Base-by-base conservation (phyloP, 495 filamentous ascomycete species). In the Talaromyces proteolyticus region DNA sequence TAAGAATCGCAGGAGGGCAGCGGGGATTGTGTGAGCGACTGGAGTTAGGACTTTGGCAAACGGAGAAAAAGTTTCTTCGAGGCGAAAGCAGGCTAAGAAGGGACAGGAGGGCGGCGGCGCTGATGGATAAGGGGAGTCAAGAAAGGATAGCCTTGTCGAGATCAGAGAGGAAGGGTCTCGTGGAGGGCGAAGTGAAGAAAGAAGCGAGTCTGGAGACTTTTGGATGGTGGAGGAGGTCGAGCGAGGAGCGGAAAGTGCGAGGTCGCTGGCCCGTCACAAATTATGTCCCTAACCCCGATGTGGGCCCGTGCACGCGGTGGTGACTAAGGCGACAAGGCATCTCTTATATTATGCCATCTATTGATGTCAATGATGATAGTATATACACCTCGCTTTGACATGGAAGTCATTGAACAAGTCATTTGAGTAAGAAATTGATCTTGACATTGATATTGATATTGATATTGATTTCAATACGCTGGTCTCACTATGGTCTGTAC, bases 21-120 rank as follows among this genome's bases (percentile, higher is more conserved):
- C 54, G 34, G 25, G 23, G 26, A 16, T 12, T 44, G 11, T 8
- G 42, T 17, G 26, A 53, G 18, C 36, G 25, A 53, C 18, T 29
- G 37, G 12, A 18, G 53, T 36, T 40, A 52, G 16, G 29, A 14
- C 29, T 34, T 14, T n/a, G 29, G 8, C 8, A 34, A 34, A 34
- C 4, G 29, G 29, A 14, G 29, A 34, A 34, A 34, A 34, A 34
- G 29, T 34, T 34, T 34, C 8, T 10, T 34, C 29, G 29, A 34
- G 29, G 8, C n/a, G n/a, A n/a, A n/a, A 14, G 29, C 29, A 34
- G 14, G 25, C 25, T 5, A 29, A 5, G 25, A 8, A 34, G 29
- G 29, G 29, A 34, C 29, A 34, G 14, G 29, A 14, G 8, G 29
- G 29, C 8, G 29, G 29, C 29, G 29, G 29, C 8, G 29, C 8